These are phyloP conservation scores for Sanghuangporus weigelae DNA, from an alignment of 1,284 basidiomycete genomes.

Conservation along the genomic window DNA sequence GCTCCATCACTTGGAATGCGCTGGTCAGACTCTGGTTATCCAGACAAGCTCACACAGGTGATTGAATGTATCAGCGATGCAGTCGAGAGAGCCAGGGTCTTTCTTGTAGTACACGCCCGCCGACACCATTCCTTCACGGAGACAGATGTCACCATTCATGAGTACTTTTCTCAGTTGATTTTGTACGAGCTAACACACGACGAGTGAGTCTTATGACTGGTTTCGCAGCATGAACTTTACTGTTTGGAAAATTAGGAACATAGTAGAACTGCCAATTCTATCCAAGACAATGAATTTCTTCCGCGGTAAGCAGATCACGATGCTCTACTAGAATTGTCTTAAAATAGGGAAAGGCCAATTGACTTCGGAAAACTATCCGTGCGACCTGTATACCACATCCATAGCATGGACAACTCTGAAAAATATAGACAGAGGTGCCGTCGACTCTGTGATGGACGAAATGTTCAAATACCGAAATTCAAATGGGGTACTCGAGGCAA, in stretches of 20 bases:
- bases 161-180: conserved; percentile 53
- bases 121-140: conserved; percentile 42
- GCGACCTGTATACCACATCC: conserved; percentile 17
- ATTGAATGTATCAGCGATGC: no score
- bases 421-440: not conserved
- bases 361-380: conserved; percentile 2
- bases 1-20: no score
- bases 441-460: conserved; percentile 9
- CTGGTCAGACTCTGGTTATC: no score
- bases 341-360: conserved; percentile 27
- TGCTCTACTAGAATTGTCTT: conserved; percentile 34
- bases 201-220: conserved; percentile 34
- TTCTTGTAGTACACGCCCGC: conserved; percentile 36
- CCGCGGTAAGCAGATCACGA: conserved; percentile 18
- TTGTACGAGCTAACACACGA: conserved; percentile 41
- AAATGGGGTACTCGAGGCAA: not conserved
- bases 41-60: no score
- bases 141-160: conserved; percentile 34
- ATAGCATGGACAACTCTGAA: conserved; percentile 10
- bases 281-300: not conserved
- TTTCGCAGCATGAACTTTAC: no score
- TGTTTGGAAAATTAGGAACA: not conserved
- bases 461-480: not conserved
- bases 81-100: conserved; percentile 39
- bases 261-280: not conserved